A percentile compares a stretch with the other conserved stretches of the same genome.
Conservation (phyloP, 2,329 filamentous ascomycete genomes). For the Fusarium goolgardi region DNA sequence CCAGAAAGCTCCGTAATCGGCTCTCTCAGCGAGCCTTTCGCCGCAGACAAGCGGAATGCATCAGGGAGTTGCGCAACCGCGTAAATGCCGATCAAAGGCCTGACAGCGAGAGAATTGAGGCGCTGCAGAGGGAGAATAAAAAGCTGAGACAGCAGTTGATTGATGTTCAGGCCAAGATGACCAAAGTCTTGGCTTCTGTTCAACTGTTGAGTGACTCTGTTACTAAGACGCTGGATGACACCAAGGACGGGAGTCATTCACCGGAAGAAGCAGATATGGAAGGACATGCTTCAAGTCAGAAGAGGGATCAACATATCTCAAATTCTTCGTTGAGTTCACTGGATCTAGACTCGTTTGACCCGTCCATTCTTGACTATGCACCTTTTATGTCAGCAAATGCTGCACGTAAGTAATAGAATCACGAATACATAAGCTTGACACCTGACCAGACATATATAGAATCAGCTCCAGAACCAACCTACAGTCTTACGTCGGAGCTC, state of each 20-base stretch:
- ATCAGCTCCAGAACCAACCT: background rate
- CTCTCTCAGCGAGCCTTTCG: conserved; percentile 50
- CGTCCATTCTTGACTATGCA: conserved; percentile 4
- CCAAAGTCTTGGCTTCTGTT: conserved; percentile 42
- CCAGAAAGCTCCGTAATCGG: conserved; percentile 50
- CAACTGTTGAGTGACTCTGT: conserved; percentile 45
- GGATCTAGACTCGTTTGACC: conserved; percentile 6
- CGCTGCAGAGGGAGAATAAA: conserved; percentile 46
- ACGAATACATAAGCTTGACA: accelerated
- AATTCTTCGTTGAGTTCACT: background rate
- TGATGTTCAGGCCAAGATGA: conserved; percentile 47
- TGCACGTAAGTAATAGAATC: background rate
- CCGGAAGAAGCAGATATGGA: background rate
- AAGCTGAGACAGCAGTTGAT: conserved; percentile 46
- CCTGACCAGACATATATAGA: background rate
- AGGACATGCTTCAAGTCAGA: accelerated
- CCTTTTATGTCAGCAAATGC: background rate
- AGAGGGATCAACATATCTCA: background rate
- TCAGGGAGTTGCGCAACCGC: conserved; percentile 44
- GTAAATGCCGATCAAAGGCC: conserved; percentile 42
- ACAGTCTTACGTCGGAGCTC: conserved; percentile 2
- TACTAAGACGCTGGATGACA: conserved; percentile 41
- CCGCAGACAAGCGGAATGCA: conserved; percentile 47
- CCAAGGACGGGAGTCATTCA: background rate
- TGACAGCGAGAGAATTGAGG: conserved; percentile 40